phyloP scores from a whole-genome alignment of 2,329 filamentous ascomycete genomes.

The Venturia pyrina region DNA sequence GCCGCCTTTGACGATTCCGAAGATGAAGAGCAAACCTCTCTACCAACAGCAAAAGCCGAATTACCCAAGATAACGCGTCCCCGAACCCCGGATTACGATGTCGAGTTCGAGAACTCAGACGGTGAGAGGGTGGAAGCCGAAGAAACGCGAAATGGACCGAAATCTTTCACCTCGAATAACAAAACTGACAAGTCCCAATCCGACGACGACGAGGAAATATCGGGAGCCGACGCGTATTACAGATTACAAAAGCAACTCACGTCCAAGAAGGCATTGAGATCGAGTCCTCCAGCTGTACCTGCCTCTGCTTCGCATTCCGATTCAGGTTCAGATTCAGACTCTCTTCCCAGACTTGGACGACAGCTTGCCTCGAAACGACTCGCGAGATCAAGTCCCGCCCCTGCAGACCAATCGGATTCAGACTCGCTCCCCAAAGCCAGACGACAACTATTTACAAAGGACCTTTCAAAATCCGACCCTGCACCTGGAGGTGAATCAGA shows the following conservation, averaged over 20 bases:
- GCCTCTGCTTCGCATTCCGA: background rate
- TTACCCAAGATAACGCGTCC: background rate
- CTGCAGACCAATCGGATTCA: background rate
- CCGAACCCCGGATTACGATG: background rate
- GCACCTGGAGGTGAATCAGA: background rate
- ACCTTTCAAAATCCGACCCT: background rate
- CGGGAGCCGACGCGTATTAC: background rate
- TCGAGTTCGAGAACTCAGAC: conserved; percentile 8
- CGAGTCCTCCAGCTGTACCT: background rate
- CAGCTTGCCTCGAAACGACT: background rate
- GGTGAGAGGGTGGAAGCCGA: background rate
- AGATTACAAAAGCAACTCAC: conserved; percentile 1
- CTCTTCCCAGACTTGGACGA: background rate
- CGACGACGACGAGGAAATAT: background rate
- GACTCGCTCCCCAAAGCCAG: background rate
- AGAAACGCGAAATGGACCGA: background rate
- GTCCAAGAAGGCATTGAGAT: background rate
- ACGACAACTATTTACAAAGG: background rate
- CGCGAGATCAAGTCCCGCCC: background rate
- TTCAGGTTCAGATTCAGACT: background rate
- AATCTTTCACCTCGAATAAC: background rate
- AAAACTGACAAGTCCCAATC: background rate
- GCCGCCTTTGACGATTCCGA: conserved; percentile 33
- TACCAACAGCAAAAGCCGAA: background rate
- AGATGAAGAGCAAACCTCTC: background rate